These are phyloP conservation scores for Houttuynia cordata DNA, from an alignment of 164 flowering plant genomes.

Conservation along the genomic window DNA sequence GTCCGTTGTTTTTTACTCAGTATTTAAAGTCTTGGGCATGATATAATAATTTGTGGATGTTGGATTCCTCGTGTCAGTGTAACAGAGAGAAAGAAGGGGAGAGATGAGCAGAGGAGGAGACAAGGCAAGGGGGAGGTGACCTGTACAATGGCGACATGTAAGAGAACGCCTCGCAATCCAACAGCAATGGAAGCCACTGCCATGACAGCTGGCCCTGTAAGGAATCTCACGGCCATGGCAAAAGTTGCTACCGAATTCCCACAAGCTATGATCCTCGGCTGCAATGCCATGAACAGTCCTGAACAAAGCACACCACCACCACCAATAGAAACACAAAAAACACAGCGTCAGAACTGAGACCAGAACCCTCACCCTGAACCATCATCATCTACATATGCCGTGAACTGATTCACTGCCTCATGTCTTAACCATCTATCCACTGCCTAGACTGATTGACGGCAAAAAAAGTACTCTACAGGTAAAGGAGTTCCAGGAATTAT, in stretches of 20 bases:
- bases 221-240: slow-evolving; percentile 89
- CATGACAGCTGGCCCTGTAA: slow-evolving; percentile 92
- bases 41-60: slow-evolving; percentile 6
- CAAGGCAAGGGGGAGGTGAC: slow-evolving; percentile 13
- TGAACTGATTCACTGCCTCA: too few relatives aligned
- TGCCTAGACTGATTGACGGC: too few relatives aligned
- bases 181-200: slow-evolving; percentile 86
- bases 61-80: slow-evolving; percentile 27
- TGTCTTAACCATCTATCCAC: too few relatives aligned
- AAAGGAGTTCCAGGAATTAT: too few relatives aligned
- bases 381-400: not conserved
- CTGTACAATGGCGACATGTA: slow-evolving; percentile 87
- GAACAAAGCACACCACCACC: slow-evolving; percentile 8
- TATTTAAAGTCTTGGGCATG: not conserved
- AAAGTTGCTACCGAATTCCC: slow-evolving; percentile 79
- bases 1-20: too few relatives aligned
- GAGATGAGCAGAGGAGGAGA: not conserved
- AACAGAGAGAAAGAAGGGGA: slow-evolving; percentile 2
- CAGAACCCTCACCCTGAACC: not conserved
- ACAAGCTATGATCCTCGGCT: slow-evolving; percentile 95
- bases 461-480: too few relatives aligned
- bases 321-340: not conserved
- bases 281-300: slow-evolving; percentile 98
- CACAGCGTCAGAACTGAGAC: not conserved
- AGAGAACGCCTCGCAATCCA: slow-evolving; percentile 70